Conservation (phyloP, 352 stramenopile genomes). For the Pseudoperonospora humuli region DNA sequence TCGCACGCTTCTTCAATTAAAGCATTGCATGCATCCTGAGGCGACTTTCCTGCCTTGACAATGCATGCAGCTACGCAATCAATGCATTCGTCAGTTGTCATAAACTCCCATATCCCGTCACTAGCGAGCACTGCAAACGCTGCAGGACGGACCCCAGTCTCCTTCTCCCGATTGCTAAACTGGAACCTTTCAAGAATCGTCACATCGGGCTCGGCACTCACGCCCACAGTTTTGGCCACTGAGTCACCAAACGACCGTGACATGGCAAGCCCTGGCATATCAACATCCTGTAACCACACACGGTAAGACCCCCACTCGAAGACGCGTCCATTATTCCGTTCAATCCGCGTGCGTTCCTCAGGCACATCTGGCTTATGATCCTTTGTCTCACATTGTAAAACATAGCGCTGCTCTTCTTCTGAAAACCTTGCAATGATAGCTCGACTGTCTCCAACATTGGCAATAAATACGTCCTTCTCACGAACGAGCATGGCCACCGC, state of each 20-base stretch:
- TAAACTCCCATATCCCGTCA: constrained; percentile 83
- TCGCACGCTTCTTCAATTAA: constrained; percentile 60
- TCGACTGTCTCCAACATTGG: constrained; percentile 71
- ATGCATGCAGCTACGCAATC: constrained; percentile 53
- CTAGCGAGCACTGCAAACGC: constrained; percentile 70
- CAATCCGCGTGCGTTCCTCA: constrained; percentile 60
- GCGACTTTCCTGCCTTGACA: constrained; percentile 29
- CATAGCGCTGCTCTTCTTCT: constrained; percentile 28
- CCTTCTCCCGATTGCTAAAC: constrained; percentile 13
- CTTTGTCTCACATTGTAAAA: constrained; percentile 49
- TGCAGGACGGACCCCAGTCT: constrained; percentile 12
- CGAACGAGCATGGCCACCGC: constrained; percentile 54
- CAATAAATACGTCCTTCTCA: constrained; percentile 56
- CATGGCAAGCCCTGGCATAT: constrained; percentile 83
- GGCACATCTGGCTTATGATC: constrained; percentile 78
- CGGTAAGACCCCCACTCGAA: constrained; percentile 74
- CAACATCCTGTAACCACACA: constrained; percentile 80
- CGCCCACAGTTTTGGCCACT: constrained; percentile 72
- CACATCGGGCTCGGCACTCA: constrained; percentile 64
- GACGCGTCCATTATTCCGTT: constrained; percentile 62
- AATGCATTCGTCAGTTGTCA: constrained; percentile 64
- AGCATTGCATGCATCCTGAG: constrained; percentile 59
- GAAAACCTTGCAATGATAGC: constrained; percentile 43
- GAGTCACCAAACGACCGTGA: constrained; percentile 72
- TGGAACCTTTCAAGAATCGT: constrained; percentile 32